Evolutionary conservation across 495 filamentous ascomycete species (phyloP), one percentile per base, ranked within the genome.

Genomic region (Penicillium pulvis): DNA sequence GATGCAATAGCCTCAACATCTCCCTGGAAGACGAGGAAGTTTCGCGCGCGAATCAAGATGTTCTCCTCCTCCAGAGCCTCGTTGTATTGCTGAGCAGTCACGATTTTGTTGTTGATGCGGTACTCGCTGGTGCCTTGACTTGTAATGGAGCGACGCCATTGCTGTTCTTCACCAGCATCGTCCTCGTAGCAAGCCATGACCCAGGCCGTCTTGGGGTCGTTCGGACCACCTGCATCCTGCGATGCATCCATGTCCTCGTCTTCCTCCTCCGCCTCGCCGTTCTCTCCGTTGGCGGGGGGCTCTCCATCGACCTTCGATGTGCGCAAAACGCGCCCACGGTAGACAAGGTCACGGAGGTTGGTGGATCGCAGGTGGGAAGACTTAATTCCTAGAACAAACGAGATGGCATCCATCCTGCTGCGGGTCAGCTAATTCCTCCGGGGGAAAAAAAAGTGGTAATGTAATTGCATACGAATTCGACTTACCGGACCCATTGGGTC

Each of bases 131-230:
- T 85, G 39, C 95, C 94, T 56, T 84, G 81, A 67, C 82, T 90
- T 16, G 94, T 97, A 68, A 99, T 98, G 53, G 86, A 86, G 46
- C 94, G 90, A 74, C 96, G 96, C 94, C 94, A 99, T 66, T 87
- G 83, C 63, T 96, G 92, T 72, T 96, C 90, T 58, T 98, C 93
- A 35, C 93, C 93, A 2, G 92, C 92, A 72, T 98, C 94, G 63
- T 99, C 94, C 70, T 97, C 93, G 74, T 97, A 99, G 35, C 98
- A 92, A 8, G 94, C 94, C 92, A 96, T 97, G 4, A 99, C 94
- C 93, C 93, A 99, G 4, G 94, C 94, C 7, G 87, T 92, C 64
- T 90, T 91, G 1, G 94, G 95, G 61, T 98, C 93, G 61, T 84
- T 82, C 42, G 84, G 78, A 50, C 77, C 74, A 36, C 79, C 78